Percentiles rank a stretch among this genome's conserved stretches.
phyloP scores from a whole-genome alignment of 352 stramenopile genomes.

The Globisporangium emineosum region DNA sequence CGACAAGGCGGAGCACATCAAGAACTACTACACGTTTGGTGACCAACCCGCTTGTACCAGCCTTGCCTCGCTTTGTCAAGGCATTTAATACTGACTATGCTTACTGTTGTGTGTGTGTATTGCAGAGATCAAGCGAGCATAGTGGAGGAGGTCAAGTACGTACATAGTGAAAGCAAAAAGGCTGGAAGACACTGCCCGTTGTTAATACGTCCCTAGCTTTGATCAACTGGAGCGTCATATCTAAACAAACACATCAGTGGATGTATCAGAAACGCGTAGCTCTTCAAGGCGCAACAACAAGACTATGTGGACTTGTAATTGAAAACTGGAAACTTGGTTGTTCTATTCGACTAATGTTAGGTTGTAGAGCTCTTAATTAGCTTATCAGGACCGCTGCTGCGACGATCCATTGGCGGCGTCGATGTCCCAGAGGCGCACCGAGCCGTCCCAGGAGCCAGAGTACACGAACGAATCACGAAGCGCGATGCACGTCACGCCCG shows the following conservation, averaged over 20 bases:
- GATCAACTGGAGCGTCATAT: too few relatives aligned
- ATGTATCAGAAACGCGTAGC: too few relatives aligned
- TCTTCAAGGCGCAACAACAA: too few relatives aligned
- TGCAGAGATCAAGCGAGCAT: slow-evolving; percentile 62
- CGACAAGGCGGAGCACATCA: slow-evolving; percentile 62
- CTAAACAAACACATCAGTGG: too few relatives aligned
- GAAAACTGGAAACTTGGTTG: neutral
- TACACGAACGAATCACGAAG: slow-evolving; percentile 64
- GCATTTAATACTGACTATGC: neutral
- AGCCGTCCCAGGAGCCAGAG: slow-evolving; percentile 75
- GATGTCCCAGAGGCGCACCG: slow-evolving; percentile 66
- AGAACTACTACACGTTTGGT: slow-evolving; percentile 79
- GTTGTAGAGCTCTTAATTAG: neutral
- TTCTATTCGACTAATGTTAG: neutral
- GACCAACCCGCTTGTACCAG: too few relatives aligned
- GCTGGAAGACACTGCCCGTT: neutral
- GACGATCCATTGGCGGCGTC: slow-evolving; percentile 19
- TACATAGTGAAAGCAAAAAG: neutral
- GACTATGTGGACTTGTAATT: neutral
- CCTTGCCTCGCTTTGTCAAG: too few relatives aligned
- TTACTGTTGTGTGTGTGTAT: neutral
- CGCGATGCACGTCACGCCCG: slow-evolving; percentile 60
- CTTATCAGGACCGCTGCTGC: slow-evolving; percentile 4
- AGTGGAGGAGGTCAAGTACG: neutral
- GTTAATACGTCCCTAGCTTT: neutral